A percentile compares a stretch with the other conserved stretches of the same genome.
Evolutionary conservation across 1,139 yeast species (phyloP).

Genomic region (Magnusiomyces suaveolens): DNA sequence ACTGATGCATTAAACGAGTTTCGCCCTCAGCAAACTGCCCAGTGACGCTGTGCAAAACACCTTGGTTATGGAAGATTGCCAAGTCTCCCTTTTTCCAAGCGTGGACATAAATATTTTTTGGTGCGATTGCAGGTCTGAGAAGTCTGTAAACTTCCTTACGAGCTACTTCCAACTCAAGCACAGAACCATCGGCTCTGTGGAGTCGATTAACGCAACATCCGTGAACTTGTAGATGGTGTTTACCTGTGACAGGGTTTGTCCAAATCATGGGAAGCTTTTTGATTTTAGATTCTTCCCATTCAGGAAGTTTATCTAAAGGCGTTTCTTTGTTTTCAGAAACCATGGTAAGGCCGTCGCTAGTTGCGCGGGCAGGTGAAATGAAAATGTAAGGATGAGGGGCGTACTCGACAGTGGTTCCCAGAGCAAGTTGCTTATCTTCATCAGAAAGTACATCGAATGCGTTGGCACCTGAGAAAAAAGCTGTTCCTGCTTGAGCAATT

Average conservation of each 20-base stretch:
- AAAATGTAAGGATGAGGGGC: conserved; percentile 89
- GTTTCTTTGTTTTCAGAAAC: conserved; percentile 68
- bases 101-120: conserved; percentile 65
- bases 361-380: conserved; percentile 70
- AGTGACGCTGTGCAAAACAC: conserved; percentile 84
- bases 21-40: conserved; percentile 75
- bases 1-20: conserved; percentile 81
- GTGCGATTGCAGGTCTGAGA: conserved; percentile 80
- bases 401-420: conserved; percentile 67
- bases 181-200: conserved; percentile 48
- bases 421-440: conserved; percentile 63
- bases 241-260: conserved; percentile 83
- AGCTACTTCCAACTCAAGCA: conserved; percentile 57
- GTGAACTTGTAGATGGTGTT: conserved; percentile 75
- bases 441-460: conserved; percentile 59
- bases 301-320: conserved; percentile 57
- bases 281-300: conserved; percentile 69
- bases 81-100: conserved; percentile 76
- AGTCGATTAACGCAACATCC: conserved; percentile 73
- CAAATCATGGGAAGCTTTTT: conserved; percentile 77
- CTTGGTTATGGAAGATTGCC: conserved; percentile 76
- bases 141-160: conserved; percentile 57
- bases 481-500: conserved; percentile 76
- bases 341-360: conserved; percentile 79
- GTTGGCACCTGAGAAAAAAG: conserved; percentile 70